Evolutionary conservation across 352 stramenopile species (phyloP).

Genomic region (Globisporangium recalcitrans): DNA sequence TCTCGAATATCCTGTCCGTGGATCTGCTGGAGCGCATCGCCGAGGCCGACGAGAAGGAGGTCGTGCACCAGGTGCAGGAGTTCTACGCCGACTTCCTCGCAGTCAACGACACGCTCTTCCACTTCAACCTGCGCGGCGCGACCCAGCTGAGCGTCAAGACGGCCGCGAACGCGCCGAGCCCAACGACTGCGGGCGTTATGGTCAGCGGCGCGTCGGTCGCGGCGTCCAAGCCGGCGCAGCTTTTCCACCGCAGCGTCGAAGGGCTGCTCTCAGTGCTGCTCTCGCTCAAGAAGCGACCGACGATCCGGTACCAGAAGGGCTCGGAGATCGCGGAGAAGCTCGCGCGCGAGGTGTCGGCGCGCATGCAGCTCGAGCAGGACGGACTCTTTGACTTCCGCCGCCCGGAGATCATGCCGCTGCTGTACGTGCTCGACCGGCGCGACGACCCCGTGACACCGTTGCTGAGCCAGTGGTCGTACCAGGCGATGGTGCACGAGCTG

Average conservation of each 20-base stretch:
- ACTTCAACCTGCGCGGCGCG: conserved; percentile 88
- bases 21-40: conserved; percentile 94
- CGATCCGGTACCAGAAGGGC: conserved; percentile 94
- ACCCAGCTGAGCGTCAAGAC: conserved; percentile 47
- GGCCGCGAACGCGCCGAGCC: conserved; percentile 18
- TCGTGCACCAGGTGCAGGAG: conserved; percentile 95
- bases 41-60: conserved; percentile 92
- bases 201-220: conserved; percentile 25
- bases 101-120: conserved; percentile 97
- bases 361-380: conserved; percentile 92
- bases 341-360: conserved; percentile 90
- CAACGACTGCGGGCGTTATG: conserved; percentile 43
- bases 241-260: conserved; percentile 92
- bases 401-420: conserved; percentile 67
- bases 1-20: conserved; percentile 94
- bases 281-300: conserved; percentile 93
- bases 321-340: conserved; percentile 92
- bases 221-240: conserved; percentile 34
- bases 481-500: conserved; percentile 99
- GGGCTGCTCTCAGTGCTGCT: conserved; percentile 94
- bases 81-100: conserved; percentile 99
- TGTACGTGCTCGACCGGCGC: conserved; percentile 96
- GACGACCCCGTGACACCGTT: conserved; percentile 99
- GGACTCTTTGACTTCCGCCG: conserved; percentile 97
- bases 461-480: conserved; percentile 97